Base-by-base conservation (phyloP, 176 grass and related monocot genomes). In the Canna indica region DNA sequence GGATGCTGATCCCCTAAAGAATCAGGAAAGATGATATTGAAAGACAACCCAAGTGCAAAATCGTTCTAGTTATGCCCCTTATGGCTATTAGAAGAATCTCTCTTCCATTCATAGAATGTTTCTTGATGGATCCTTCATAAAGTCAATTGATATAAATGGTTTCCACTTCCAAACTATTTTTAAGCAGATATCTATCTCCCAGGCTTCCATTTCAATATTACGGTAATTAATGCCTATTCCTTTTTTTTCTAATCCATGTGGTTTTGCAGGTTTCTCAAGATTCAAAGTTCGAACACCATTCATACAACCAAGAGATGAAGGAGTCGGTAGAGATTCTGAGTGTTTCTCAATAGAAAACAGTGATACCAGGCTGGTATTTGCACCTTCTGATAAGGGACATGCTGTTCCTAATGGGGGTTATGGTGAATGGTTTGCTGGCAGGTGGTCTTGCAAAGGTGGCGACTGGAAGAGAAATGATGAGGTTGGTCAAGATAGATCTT, bases 381-480 rank as follows among this genome's bases (percentile, higher is more conserved):
- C 64, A 73, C 12, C 71, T 63, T 73, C 68, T 45, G 84, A 81
- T 68, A 81, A 50, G 53, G 77, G 76, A 31, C 45, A 64, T 69
- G 53, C 64, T 60, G 66, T 83, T 45, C 59, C 70, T 64, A 27
- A 60, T 69, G 77, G 67, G 78, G 82, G 86, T 62, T 73, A 69
- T 73, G 83, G 74, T n/a, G 88, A 91, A 71, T 87, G 82, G 88
- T 91, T 88, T 78, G 81, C 84, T 85, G 88, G 81, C 64, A 89
- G 81, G 69, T 89, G 86, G 86, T 81, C 81, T 76, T 99, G 86
- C 81, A 84, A 84, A 93, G 86, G 94, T 58, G 94, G 94, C 77
- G 94, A 99, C 76, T 99, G 94, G 94, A 93, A 82, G 78, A 85
- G 86, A 82, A 89, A 93, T 28, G 88, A 93, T 59, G 94, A 99